phyloP scores from a whole-genome alignment of 176 grass and related monocot genomes.

The Ensete glaucum region DNA sequence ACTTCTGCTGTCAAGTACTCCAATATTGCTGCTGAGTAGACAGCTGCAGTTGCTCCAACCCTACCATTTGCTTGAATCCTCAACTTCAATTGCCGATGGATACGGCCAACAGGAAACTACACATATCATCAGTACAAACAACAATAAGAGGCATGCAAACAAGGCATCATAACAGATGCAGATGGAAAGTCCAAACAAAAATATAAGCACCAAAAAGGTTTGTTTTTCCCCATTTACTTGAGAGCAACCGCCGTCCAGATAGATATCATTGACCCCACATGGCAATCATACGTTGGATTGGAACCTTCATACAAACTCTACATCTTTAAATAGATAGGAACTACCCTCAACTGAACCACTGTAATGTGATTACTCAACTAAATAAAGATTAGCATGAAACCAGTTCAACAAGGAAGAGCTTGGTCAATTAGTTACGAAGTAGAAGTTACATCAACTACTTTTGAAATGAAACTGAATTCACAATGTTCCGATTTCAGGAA shows the following conservation, averaged over 20 bases:
- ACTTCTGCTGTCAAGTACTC: constrained; percentile 19
- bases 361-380: too few species aligned
- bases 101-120: constrained; percentile 20
- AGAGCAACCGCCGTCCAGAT: background rate
- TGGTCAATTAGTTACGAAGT: too few species aligned
- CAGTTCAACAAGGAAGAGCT: too few species aligned
- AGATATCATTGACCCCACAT: background rate
- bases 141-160: background rate
- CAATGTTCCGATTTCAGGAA: too few species aligned
- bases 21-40: constrained; percentile 17
- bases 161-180: background rate
- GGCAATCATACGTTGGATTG: too few species aligned
- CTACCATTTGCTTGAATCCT: constrained; percentile 19
- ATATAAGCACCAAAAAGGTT: background rate
- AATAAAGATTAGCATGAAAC: too few species aligned
- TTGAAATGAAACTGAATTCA: too few species aligned
- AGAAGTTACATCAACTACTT: too few species aligned
- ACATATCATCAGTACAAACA: background rate
- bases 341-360: too few species aligned
- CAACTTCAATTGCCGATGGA: constrained; percentile 18
- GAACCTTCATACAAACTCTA: too few species aligned
- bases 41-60: constrained; percentile 20
- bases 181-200: background rate
- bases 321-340: too few species aligned
- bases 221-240: background rate